Base-by-base conservation (phyloP, 208 protist species). In the Sergeia podlipaevii region DNA sequence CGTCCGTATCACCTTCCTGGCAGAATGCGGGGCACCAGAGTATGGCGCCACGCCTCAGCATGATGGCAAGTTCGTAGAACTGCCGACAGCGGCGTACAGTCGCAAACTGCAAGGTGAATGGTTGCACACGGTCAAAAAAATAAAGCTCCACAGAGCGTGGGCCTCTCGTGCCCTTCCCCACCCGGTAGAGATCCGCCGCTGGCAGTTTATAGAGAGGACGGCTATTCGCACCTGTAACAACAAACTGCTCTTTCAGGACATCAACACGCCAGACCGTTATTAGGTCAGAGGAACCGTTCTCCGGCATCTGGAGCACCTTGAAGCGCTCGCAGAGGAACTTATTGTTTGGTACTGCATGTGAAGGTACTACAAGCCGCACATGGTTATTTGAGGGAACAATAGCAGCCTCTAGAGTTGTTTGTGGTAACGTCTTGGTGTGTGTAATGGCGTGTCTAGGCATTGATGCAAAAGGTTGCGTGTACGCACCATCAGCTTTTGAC, bases 211-310 rank as follows among this genome's bases (percentile, higher is more conserved):
- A 85, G 0, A 72, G 74, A 30, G 77, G 74, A 36, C 70, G 65
- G 0, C 80, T 78, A 37, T 67, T 24, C 20, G 77, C 49, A 56
- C 84, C 72, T 23, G 76, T 60, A 52, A 80, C 85, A 61, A 51
- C 39, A 58, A 89, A 89, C 29, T 58, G 58, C 21, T 56, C 60
- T 27, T 24, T 11, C 39, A 89, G 73, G 33, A 87, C 70, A 59
- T 92, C 80, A 0, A 89, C 59, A 26, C 74, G 69, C 80, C 85
- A 92, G 34, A 92, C 77, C 41, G 72, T 71, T n/a, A n/a, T n/a
- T n/a, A n/a, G n/a, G 17, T 88, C 65, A 8, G 48, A 32, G 0
- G 61, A 43, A 13, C 70, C 77, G 47, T 54, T 74, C n/a, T n/a
- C n/a, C n/a, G n/a, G n/a, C 43, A 64, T 75, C 45, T 84, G 83